Evolutionary conservation across 2,329 filamentous ascomycete genomes (phyloP).

Genomic region (Lizonia empirigonia): DNA sequence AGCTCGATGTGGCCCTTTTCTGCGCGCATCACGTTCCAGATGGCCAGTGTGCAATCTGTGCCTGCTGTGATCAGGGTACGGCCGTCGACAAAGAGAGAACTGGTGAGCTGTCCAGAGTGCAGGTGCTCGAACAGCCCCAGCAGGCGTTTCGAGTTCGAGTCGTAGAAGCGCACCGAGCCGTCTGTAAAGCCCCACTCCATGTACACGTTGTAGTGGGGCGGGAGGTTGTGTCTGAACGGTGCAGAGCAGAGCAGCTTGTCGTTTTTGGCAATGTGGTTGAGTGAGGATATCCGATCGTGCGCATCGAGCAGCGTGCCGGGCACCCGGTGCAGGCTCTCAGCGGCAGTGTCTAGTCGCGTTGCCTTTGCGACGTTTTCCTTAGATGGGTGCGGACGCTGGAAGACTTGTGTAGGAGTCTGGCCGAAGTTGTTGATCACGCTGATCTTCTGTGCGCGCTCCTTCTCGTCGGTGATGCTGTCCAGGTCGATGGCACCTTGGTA

Average conservation of each 20-base stretch:
- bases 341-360: constrained; percentile 76
- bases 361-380: constrained; percentile 70
- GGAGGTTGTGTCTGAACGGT: constrained; percentile 83
- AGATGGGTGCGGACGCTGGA: constrained; percentile 78
- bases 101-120: constrained; percentile 87
- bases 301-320: constrained; percentile 77
- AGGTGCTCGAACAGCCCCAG: constrained; percentile 92
- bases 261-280: constrained; percentile 78
- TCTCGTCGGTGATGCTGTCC: constrained; percentile 85
- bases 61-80: constrained; percentile 90
- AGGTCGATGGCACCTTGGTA: constrained; percentile 94
- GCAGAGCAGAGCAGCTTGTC: constrained; percentile 84
- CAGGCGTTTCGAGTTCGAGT: constrained; percentile 78
- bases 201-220: constrained; percentile 85
- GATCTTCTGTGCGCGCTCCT: constrained; percentile 86
- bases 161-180: constrained; percentile 88
- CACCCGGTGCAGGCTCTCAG: constrained; percentile 75
- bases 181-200: constrained; percentile 97
- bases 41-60: constrained; percentile 86
- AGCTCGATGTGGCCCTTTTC: constrained; percentile 74
- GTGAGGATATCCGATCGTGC: constrained; percentile 77
- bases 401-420: constrained; percentile 95
- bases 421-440: constrained; percentile 99
- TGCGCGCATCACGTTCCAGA: constrained; percentile 73
- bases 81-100: constrained; percentile 83